These are phyloP conservation scores for Globisporangium okanoganense DNA, from an alignment of 352 stramenopile genomes.

Conservation along the genomic window DNA sequence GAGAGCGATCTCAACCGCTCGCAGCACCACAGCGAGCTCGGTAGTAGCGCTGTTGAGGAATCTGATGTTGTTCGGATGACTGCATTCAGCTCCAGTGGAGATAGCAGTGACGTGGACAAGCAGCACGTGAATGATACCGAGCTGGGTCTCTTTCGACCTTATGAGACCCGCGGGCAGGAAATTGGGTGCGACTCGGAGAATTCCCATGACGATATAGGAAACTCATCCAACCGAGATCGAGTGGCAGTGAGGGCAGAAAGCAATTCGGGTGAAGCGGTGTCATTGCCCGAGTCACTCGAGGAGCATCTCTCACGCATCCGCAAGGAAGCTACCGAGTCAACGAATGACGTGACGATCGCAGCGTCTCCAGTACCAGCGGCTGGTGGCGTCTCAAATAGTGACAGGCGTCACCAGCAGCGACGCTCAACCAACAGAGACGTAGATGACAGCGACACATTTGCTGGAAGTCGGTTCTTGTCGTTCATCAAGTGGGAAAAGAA, in stretches of 20 bases:
- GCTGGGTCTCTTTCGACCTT: neutral
- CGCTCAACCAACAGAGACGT: neutral
- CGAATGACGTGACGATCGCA: neutral
- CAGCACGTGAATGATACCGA: neutral
- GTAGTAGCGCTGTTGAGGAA: neutral
- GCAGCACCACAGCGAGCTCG: neutral
- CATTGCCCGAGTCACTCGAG: neutral
- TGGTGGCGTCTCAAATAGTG: neutral
- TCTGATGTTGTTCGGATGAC: neutral
- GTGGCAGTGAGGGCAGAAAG: neutral
- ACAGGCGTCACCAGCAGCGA: neutral
- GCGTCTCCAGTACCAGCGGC: neutral
- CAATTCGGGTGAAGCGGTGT: neutral
- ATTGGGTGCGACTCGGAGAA: neutral
- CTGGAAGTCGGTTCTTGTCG: constrained; percentile 12
- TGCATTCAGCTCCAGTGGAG: neutral
- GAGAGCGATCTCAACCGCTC: neutral
- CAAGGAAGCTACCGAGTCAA: neutral
- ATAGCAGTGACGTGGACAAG: neutral
- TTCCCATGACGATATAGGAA: neutral
- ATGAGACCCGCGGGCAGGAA: neutral
- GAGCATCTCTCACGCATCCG: constrained; percentile 2
- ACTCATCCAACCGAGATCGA: neutral
- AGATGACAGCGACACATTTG: neutral
- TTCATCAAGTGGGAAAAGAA: constrained; percentile 20